phyloP scores from a whole-genome alignment of 805 yeast genomes.

The Hermanozyma aechmeae region DNA sequence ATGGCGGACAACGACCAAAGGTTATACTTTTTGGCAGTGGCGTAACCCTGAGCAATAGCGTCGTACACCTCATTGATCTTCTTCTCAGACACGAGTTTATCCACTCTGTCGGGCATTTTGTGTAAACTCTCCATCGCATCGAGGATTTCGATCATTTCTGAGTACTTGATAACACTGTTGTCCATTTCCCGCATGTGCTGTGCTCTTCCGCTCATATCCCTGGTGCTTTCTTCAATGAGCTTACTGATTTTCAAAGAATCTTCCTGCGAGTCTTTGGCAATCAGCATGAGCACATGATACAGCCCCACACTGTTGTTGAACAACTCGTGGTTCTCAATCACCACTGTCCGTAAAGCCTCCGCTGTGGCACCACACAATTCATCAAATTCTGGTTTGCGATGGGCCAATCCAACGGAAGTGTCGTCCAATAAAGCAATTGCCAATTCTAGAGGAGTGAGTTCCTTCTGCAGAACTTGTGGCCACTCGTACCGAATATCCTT shows the following conservation, averaged over 20 bases:
- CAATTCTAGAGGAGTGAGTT: constrained; percentile 70
- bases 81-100: constrained; percentile 57
- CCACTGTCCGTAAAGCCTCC: constrained; percentile 53
- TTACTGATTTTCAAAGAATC: constrained; percentile 40
- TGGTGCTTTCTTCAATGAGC: constrained; percentile 39
- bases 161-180: constrained; percentile 49
- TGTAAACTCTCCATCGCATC: constrained; percentile 57
- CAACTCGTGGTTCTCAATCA: constrained; percentile 72
- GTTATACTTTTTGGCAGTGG: constrained; percentile 39
- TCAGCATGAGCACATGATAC: constrained; percentile 59
- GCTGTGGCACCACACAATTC: constrained; percentile 50
- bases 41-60: constrained; percentile 35
- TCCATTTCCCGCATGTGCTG: constrained; percentile 57
- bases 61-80: constrained; percentile 58
- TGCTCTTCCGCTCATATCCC: constrained; percentile 43
- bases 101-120: constrained; percentile 53
- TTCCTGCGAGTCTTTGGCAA: constrained; percentile 57
- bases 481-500: constrained; percentile 33
- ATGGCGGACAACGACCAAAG: constrained; percentile 54
- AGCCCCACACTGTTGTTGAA: constrained; percentile 83
- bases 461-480: constrained; percentile 35
- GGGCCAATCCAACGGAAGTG: constrained; percentile 86
- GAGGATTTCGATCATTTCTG: constrained; percentile 61
- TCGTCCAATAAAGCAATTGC: constrained; percentile 79
- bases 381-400: constrained; percentile 57